These are phyloP conservation scores for Irpex lacteus DNA, from an alignment of 1,284 basidiomycete species.

Conservation along the genomic window DNA sequence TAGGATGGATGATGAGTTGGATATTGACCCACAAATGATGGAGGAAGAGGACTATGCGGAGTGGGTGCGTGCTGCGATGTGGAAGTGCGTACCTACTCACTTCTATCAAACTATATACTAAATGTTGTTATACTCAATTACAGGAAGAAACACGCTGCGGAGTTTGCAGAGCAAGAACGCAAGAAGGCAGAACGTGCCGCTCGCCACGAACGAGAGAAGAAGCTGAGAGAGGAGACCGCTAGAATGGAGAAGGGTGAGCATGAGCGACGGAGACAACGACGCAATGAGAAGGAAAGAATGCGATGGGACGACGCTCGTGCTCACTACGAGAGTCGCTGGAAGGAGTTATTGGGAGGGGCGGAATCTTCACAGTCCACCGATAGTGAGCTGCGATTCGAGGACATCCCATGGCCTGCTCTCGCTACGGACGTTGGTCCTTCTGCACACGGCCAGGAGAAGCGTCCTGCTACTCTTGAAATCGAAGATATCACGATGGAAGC, in stretches of 20 bases:
- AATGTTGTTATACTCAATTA: background rate
- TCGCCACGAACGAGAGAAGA: slow-evolving; percentile 51
- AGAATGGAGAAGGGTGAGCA: slow-evolving; percentile 50
- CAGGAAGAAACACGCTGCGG: slow-evolving; percentile 65
- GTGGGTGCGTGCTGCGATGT: slow-evolving; percentile 78
- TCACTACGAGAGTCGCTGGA: slow-evolving; percentile 62
- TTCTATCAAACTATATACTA: background rate
- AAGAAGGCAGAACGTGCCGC: slow-evolving; percentile 49
- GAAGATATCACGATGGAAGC: slow-evolving; percentile 58
- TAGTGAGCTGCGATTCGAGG: slow-evolving; percentile 43
- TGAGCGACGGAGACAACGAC: slow-evolving; percentile 44
- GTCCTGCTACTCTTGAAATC: slow-evolving; percentile 16
- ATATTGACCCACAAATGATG: slow-evolving; percentile 57
- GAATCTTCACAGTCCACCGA: slow-evolving; percentile 15
- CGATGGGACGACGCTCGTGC: slow-evolving; percentile 43
- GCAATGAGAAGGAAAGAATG: slow-evolving; percentile 41
- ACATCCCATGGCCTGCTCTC: slow-evolving; percentile 81
- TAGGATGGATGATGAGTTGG: slow-evolving; percentile 49
- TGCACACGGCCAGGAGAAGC: slow-evolving; percentile 20
- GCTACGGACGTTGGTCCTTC: slow-evolving; percentile 24
- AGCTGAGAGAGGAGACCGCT: slow-evolving; percentile 48
- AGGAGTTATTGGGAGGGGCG: slow-evolving; percentile 39
- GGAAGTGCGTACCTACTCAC: slow-evolving; percentile 46
- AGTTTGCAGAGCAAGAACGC: slow-evolving; percentile 63
- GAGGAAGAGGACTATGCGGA: slow-evolving; percentile 85